These are phyloP conservation scores for Trifolium pratense DNA, from an alignment of 306 rosid genomes.

Conservation along the genomic window DNA sequence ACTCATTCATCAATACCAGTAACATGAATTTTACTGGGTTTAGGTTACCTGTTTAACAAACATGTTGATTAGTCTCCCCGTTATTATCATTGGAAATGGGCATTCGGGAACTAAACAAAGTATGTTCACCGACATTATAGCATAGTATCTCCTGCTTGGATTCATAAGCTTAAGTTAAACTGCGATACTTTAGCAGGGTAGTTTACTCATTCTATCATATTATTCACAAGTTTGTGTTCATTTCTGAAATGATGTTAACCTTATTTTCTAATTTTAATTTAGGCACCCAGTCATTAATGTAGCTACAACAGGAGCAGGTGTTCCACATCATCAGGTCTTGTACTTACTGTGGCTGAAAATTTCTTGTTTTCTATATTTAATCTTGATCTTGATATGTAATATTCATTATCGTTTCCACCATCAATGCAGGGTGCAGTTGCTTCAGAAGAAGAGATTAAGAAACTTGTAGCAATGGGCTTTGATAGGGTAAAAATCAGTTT, in stretches of 20 bases:
- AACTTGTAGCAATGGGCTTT: conserved; percentile 93
- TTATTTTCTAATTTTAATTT: conserved; percentile 44
- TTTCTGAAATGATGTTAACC: conserved; percentile 27
- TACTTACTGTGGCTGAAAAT: conserved; percentile 17
- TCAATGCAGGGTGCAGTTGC: conserved; percentile 64
- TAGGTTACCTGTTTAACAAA: conserved; percentile 25
- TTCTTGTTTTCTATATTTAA: conserved; percentile 34
- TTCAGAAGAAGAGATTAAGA: conserved; percentile 77
- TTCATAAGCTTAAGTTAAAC: conserved; percentile 19
- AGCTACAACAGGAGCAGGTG: conserved; percentile 52
- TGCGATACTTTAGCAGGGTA: conserved; percentile 18
- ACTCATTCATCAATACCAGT: conserved; percentile 4
- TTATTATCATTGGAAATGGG: conserved; percentile 23
- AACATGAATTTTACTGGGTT: conserved; percentile 16
- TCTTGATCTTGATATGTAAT: conserved; percentile 41
- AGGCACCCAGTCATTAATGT: conserved; percentile 58
- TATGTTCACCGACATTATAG: conserved; percentile 9
- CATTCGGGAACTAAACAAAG: conserved; percentile 7
- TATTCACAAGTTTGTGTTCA: conserved; percentile 24
- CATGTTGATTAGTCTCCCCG: not conserved
- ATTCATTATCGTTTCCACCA: conserved; percentile 28
- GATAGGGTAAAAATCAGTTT: conserved; percentile 68
- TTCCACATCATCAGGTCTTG: conserved; percentile 71
- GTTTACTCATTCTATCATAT: conserved; percentile 14
- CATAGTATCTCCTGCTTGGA: conserved; percentile 17